These are phyloP conservation scores for Psilocybe sp. DNA, from an alignment of 768 basidiomycete species.

Conservation along the genomic window DNA sequence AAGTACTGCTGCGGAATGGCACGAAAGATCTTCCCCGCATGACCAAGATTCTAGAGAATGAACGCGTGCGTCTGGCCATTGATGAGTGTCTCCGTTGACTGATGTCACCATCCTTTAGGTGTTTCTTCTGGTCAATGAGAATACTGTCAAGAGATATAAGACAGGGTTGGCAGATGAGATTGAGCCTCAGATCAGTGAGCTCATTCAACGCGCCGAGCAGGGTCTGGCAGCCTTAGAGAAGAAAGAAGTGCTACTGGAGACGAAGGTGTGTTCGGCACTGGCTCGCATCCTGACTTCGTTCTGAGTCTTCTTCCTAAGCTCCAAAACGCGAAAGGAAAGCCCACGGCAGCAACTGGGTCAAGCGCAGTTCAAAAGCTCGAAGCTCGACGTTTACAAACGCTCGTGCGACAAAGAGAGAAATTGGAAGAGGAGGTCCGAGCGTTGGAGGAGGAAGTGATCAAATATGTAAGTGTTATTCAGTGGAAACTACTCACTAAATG, in stretches of 20 bases:
- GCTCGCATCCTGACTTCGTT: background rate
- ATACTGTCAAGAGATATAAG: slow-evolving; percentile 71
- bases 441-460: slow-evolving; percentile 61
- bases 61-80: slow-evolving; percentile 44
- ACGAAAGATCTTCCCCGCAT: slow-evolving; percentile 73
- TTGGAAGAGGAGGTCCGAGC: slow-evolving; percentile 61
- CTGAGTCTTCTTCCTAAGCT: slow-evolving; percentile 36
- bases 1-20: slow-evolving; percentile 65
- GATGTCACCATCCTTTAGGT: slow-evolving; percentile 41
- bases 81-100: background rate
- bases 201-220: slow-evolving; percentile 68
- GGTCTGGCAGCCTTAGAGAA: slow-evolving; percentile 61
- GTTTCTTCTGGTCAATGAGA: slow-evolving; percentile 72
- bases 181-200: slow-evolving; percentile 76
- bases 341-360: slow-evolving; percentile 41
- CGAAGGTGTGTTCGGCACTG: slow-evolving; percentile 47
- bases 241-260: slow-evolving; percentile 57
- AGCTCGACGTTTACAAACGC: slow-evolving; percentile 58
- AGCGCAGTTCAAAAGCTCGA: slow-evolving; percentile 64
- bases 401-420: slow-evolving; percentile 63
- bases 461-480: slow-evolving; percentile 37
- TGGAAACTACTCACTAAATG: no score
- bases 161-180: slow-evolving; percentile 74
- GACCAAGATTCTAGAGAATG: slow-evolving; percentile 61
- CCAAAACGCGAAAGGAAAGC: slow-evolving; percentile 49